These are phyloP conservation scores for Osmozyma mogii DNA, from an alignment of 805 yeast genomes.

Conservation along the genomic window DNA sequence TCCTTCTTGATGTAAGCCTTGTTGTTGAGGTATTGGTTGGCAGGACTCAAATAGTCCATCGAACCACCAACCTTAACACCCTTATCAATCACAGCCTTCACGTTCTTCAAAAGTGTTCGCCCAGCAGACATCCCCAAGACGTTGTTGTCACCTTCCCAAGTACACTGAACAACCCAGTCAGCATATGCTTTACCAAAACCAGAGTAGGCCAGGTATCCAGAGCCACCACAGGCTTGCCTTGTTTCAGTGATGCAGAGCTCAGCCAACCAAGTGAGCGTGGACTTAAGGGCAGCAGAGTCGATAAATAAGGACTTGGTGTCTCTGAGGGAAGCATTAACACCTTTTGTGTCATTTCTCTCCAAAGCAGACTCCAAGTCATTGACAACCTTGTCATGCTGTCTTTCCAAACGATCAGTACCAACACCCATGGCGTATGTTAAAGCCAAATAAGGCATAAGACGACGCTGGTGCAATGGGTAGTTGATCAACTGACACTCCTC, in stretches of 20 bases:
- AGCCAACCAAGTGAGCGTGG: conserved; percentile 38
- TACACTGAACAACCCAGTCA: conserved; percentile 42
- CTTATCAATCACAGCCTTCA: conserved; percentile 18
- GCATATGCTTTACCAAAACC: conserved; percentile 39
- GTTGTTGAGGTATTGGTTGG: conserved; percentile 4
- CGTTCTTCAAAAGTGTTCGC: conserved; percentile 29
- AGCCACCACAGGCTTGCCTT: conserved; percentile 43
- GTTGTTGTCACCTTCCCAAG: conserved; percentile 44
- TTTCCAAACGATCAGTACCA: conserved; percentile 33
- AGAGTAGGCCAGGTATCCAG: conserved; percentile 37
- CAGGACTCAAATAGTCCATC: conserved; percentile 11
- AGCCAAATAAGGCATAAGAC: conserved; percentile 38
- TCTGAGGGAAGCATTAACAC: conserved; percentile 24
- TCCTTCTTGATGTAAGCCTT: conserved; percentile 1
- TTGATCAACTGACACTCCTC: conserved; percentile 36
- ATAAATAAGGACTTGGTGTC: conserved; percentile 36
- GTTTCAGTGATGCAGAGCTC: conserved; percentile 34
- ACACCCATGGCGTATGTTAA: conserved; percentile 29
- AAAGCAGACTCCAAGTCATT: conserved; percentile 31
- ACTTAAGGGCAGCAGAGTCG: conserved; percentile 38
- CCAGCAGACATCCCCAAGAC: conserved; percentile 37
- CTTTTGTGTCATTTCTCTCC: conserved; percentile 21
- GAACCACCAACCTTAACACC: conserved; percentile 7
- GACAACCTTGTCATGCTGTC: conserved; percentile 23
- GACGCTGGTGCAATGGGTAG: conserved; percentile 39